Base-by-base conservation (phyloP, 768 basidiomycete genomes). In the Lentinula lateritia region DNA sequence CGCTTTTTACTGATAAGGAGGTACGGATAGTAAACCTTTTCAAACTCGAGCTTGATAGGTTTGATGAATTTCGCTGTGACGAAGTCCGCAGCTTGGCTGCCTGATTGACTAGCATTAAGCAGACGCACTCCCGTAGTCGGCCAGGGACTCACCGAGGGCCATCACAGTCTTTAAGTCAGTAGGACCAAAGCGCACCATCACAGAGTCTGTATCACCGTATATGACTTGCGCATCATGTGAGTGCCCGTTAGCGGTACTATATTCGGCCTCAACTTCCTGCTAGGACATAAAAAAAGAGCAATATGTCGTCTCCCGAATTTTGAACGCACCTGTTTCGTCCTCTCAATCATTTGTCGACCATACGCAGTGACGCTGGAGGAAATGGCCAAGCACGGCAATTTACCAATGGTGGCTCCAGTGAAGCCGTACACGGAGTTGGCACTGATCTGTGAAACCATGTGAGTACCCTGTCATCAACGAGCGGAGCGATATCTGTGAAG, bases 371-470 rank as follows among this genome's bases (percentile, higher is more conserved):
- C 85, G 75, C 93, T 95, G 2, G 95, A 98, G 13, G 97, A 98
- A 64, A 99, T 99, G 9, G 93, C 77, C 45, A 98, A 79, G 78
- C 97, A 99, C 4, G 97, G 95, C 15, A 99, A 78, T 74, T 98
- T 98, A 60, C 97, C 97, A 65, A 98, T 83, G 0, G 97, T 98
- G 0, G 97, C 97, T 42, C 97, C 97, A 6, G 97, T 98, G 72
- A 99, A 98, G 32, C 97, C 97, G 67, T 99, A 99, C 32, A 99
- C 96, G 1, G 97, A 99, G 74, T 98, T 99, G 32, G 97, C 97
- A 70, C 92, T 94, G 73, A 99, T 93, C 95, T 98, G 46, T 57
- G n/a, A 35, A 8, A 52, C 5, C 18, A 38, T 28, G 45, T 18
- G 13, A 58, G 35, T 12, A n/a, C 3, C 28, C 58, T 39, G 6